Percentiles rank a stretch among this genome's conserved stretches.
phyloP scores from a whole-genome alignment of 2,329 filamentous ascomycete species.

The Aureobasidium sp. region DNA sequence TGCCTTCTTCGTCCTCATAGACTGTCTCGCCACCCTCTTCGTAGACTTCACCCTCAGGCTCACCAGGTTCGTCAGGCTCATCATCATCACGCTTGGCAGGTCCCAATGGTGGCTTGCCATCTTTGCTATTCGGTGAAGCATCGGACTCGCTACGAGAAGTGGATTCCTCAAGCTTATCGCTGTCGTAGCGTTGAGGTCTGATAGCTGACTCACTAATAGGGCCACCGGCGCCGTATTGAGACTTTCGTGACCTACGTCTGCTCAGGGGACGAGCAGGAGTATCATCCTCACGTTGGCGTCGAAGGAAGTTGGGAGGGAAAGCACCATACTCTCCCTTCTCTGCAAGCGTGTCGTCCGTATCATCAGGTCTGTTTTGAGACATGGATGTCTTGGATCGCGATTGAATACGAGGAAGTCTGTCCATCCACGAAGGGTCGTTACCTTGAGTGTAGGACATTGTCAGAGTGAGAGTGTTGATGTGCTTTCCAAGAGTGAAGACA shows the following conservation, averaged over 20 bases:
- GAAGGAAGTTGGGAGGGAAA: slow-evolving; percentile 68
- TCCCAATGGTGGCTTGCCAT: slow-evolving; percentile 26
- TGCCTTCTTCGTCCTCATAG: slow-evolving; percentile 79
- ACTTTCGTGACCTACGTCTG: slow-evolving; percentile 55
- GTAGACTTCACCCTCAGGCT: slow-evolving; percentile 58
- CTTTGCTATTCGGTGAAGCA: slow-evolving; percentile 23
- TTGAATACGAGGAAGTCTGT: slow-evolving; percentile 72
- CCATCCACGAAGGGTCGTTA: slow-evolving; percentile 91
- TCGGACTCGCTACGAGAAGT: slow-evolving; percentile 30
- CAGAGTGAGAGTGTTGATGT: slow-evolving; percentile 90
- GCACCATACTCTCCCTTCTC: slow-evolving; percentile 58
- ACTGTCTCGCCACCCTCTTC: slow-evolving; percentile 74
- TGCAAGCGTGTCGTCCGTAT: slow-evolving; percentile 49
- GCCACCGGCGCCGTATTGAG: slow-evolving; percentile 71
- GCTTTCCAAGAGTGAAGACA: slow-evolving; percentile 94
- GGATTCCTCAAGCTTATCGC: slow-evolving; percentile 5
- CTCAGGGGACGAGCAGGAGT: slow-evolving; percentile 56
- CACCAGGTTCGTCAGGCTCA: slow-evolving; percentile 23
- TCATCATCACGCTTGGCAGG: slow-evolving; percentile 25
- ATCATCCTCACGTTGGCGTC: slow-evolving; percentile 72
- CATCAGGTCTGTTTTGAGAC: slow-evolving; percentile 62
- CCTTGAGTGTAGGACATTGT: slow-evolving; percentile 94
- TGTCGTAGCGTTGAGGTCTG: slow-evolving; percentile 45
- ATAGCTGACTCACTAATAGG: slow-evolving; percentile 89
- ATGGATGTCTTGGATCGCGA: slow-evolving; percentile 76